These are phyloP conservation scores for Chaetomium strumarium DNA, from an alignment of 2,329 filamentous ascomycete species.

Conservation along the genomic window DNA sequence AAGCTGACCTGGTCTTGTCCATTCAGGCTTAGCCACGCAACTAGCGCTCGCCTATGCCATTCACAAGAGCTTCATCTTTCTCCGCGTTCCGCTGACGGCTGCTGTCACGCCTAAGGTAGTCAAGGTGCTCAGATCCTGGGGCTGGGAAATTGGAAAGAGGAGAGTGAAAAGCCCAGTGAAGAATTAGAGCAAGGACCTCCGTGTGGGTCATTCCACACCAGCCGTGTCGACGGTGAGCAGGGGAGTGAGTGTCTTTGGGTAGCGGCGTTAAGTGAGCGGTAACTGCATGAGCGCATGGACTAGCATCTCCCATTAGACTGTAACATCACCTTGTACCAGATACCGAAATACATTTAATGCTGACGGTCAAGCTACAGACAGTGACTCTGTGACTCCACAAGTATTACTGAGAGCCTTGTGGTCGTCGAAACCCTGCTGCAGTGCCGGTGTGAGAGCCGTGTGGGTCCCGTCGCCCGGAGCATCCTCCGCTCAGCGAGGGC, in stretches of 20 bases:
- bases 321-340: constrained; percentile 16
- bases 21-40: constrained; percentile 64
- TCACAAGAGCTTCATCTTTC: constrained; percentile 95
- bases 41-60: constrained; percentile 91
- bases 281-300: constrained; percentile 8
- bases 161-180: constrained; percentile 18
- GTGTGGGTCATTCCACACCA: background rate
- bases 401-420: too few species aligned
- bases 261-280: constrained; percentile 7
- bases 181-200: too few species aligned
- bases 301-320: constrained; percentile 17
- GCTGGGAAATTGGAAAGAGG: constrained; percentile 86
- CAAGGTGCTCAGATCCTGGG: constrained; percentile 78
- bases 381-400: background rate
- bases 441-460: too few species aligned
- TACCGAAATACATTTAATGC: background rate
- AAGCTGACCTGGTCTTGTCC: constrained; percentile 15
- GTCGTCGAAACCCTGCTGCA: background rate
- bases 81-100: constrained; percentile 87
- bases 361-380: background rate
- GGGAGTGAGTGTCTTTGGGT: background rate
- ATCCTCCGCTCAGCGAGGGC: too few species aligned
- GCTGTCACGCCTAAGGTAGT: constrained; percentile 93
- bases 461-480: too few species aligned
- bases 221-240: background rate